phyloP scores from a whole-genome alignment of 2,329 filamentous ascomycete genomes.

The Trichocomaceae sp. region DNA sequence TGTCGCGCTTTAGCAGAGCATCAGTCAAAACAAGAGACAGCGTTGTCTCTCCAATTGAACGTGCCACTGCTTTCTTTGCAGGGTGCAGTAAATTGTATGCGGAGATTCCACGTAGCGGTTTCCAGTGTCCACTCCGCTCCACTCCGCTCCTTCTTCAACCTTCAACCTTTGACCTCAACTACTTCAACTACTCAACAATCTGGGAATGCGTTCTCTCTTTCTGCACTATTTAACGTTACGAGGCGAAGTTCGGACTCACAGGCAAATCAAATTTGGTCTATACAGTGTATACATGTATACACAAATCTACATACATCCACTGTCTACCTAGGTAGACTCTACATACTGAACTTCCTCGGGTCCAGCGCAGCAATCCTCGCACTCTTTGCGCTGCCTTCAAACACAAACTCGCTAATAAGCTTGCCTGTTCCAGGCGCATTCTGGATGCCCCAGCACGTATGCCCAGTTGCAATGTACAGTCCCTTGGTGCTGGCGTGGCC shows the following conservation, averaged over 20 bases:
- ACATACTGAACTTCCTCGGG: slow-evolving; percentile 51
- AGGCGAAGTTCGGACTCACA: too few species aligned
- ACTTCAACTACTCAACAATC: too few species aligned
- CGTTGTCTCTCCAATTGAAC: slow-evolving; percentile 17
- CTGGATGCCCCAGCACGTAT: slow-evolving; percentile 98
- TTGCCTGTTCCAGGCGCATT: slow-evolving; percentile 85
- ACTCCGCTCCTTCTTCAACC: neutral
- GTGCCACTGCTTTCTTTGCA: slow-evolving; percentile 8
- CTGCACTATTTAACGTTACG: too few species aligned
- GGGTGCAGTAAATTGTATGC: neutral
- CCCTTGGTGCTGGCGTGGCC: slow-evolving; percentile 68
- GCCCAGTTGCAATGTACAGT: slow-evolving; percentile 74
- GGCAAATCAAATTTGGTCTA: too few species aligned
- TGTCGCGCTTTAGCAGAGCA: slow-evolving; percentile 18
- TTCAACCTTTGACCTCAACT: too few species aligned
- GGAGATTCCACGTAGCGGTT: slow-evolving; percentile 13
- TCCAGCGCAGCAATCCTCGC: slow-evolving; percentile 61
- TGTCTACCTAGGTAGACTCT: too few species aligned
- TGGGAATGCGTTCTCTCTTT: too few species aligned
- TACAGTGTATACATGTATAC: too few species aligned
- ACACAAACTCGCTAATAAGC: slow-evolving; percentile 70
- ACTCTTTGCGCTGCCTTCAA: slow-evolving; percentile 64
- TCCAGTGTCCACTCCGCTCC: neutral
- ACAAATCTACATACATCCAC: too few species aligned
- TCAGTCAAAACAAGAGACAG: slow-evolving; percentile 13